Evolutionary conservation across 2,329 filamentous ascomycete genomes (phyloP).

Genomic region (Aspergillus carbonarius): DNA sequence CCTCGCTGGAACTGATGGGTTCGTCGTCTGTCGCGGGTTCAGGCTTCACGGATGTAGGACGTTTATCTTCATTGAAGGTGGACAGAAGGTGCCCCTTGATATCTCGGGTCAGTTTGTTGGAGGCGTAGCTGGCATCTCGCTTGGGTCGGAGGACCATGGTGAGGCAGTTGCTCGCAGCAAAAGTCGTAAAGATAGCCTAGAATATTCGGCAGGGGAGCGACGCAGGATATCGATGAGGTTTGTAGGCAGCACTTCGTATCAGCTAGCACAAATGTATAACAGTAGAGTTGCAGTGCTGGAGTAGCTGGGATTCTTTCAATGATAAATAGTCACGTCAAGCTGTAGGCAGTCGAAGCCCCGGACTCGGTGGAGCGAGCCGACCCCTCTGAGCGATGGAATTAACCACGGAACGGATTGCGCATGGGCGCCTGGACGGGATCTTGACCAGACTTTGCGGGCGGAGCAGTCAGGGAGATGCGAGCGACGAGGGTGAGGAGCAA

Average conservation of each 20-base stretch:
- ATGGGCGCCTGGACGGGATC: not conserved
- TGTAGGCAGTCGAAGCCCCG: not conserved
- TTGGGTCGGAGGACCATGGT: conserved; percentile 23
- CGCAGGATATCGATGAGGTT: too few species aligned
- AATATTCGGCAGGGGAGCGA: not conserved
- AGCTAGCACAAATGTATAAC: not conserved
- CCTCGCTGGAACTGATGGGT: conserved; percentile 36
- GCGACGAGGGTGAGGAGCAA: not conserved
- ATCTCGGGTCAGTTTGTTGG: conserved; percentile 22
- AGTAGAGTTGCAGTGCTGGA: not conserved
- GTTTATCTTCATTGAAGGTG: not conserved
- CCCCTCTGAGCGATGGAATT: not conserved
- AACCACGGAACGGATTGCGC: not conserved
- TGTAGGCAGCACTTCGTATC: too few species aligned
- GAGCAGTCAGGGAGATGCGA: not conserved
- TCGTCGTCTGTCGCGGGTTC: conserved; percentile 36
- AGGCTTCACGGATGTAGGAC: conserved; percentile 9
- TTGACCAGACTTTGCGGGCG: not conserved
- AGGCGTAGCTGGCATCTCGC: conserved; percentile 29
- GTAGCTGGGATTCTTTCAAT: not conserved
- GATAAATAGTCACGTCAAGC: conserved; percentile 1
- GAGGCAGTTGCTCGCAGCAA: not conserved
- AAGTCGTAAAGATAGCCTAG: not conserved
- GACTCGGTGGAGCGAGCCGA: not conserved
- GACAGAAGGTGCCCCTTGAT: not conserved